Percentiles rank a stretch among this genome's conserved stretches.
Conservation (phyloP, 306 rosid genomes). For the Elaeagnus macrophylla region DNA sequence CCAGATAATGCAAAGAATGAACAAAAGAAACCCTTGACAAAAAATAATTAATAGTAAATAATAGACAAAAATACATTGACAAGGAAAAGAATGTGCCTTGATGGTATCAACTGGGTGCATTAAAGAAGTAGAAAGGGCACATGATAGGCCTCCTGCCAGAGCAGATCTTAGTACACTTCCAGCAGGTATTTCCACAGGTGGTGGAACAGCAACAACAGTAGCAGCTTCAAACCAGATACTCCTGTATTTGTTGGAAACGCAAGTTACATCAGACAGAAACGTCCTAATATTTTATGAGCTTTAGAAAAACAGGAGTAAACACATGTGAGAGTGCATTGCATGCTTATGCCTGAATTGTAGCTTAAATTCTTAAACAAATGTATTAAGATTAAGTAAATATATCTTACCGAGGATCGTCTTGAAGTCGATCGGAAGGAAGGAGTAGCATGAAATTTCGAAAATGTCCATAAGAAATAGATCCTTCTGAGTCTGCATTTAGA, state of each 20-base stretch:
- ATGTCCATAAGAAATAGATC: constrained; percentile 93
- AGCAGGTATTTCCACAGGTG: constrained; percentile 81
- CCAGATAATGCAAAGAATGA: constrained; percentile 11
- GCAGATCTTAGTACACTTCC: constrained; percentile 98
- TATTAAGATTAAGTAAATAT: constrained; percentile 18
- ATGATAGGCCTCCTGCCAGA: constrained; percentile 96
- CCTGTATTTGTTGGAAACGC: constrained; percentile 41
- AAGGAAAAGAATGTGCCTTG: constrained; percentile 51
- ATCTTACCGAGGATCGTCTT: constrained; percentile 94
- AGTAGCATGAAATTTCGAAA: constrained; percentile 95
- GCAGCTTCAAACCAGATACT: constrained; percentile 99
- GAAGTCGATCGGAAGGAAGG: constrained; percentile 96
- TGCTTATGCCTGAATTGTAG: not conserved
- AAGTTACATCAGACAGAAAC: constrained; percentile 18
- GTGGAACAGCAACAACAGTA: constrained; percentile 96
- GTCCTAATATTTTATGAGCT: constrained; percentile 1
- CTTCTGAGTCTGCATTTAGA: constrained; percentile 87
- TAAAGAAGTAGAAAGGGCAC: constrained; percentile 88
- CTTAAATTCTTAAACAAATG: not conserved
- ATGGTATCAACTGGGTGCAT: constrained; percentile 88
- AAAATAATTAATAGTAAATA: not conserved
- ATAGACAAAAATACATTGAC: not conserved
- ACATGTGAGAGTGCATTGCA: no score
- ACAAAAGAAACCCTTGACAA: constrained; percentile 7
- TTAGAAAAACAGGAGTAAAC: not conserved